These are phyloP conservation scores for Plectosphaerella sp. DNA, from an alignment of 2,329 filamentous ascomycete species.

Conservation along the genomic window DNA sequence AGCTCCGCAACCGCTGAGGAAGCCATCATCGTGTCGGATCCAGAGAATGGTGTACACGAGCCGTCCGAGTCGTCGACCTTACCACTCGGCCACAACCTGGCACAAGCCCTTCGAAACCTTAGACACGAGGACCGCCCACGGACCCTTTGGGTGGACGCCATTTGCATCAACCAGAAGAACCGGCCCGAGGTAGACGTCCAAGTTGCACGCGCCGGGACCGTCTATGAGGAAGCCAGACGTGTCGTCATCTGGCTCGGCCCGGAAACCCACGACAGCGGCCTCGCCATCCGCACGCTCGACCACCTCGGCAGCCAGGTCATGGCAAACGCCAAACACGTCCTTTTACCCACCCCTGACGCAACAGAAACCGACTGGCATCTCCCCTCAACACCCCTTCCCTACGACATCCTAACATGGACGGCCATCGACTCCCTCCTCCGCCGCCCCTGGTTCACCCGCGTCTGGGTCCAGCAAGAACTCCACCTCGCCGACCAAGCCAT, in stretches of 20 bases:
- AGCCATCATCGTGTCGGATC: background rate
- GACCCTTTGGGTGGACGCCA: slow-evolving; percentile 14
- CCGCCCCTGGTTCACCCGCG: slow-evolving; percentile 3
- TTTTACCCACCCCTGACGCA: background rate
- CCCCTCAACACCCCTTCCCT: background rate
- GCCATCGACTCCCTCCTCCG: background rate
- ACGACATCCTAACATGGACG: background rate
- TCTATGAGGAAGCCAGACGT: slow-evolving; percentile 16
- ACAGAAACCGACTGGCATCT: background rate
- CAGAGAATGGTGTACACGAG: background rate
- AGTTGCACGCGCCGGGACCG: slow-evolving; percentile 9
- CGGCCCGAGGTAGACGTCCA: slow-evolving; percentile 9
- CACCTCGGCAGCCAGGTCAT: background rate
- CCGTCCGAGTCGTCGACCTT: background rate
- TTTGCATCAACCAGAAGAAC: slow-evolving; percentile 16
- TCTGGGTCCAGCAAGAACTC: slow-evolving; percentile 7
- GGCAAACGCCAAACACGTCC: background rate
- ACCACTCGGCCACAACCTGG: background rate
- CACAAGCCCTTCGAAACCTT: background rate
- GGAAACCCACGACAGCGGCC: background rate
- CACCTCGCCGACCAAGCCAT: background rate
- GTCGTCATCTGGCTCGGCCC: slow-evolving; percentile 23
- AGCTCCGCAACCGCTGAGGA: background rate
- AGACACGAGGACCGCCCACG: slow-evolving; percentile 1
- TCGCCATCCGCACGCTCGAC: background rate